Percentiles rank a stretch among this genome's conserved stretches.
Conservation (phyloP, 805 yeast species). For the Saccharomyces jurei region DNA sequence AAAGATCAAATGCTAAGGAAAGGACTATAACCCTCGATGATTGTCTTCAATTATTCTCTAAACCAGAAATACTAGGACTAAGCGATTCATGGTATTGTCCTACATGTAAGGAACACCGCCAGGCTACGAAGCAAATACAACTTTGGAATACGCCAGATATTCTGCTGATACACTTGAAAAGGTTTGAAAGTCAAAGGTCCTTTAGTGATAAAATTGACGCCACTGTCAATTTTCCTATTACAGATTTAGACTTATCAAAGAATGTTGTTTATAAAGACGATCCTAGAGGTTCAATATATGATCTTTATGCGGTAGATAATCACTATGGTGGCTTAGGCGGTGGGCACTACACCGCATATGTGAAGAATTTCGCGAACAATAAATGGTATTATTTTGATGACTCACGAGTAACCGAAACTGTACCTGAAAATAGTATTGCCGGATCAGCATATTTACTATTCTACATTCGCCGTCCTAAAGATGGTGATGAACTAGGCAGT, state of each 20-base stretch:
- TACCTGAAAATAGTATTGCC: slow-evolving; percentile 53
- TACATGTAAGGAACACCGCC: slow-evolving; percentile 75
- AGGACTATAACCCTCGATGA: slow-evolving; percentile 54
- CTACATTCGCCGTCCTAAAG: slow-evolving; percentile 48
- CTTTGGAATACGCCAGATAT: slow-evolving; percentile 93
- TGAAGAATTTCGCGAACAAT: slow-evolving; percentile 63
- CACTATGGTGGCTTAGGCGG: slow-evolving; percentile 96
- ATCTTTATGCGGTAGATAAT: slow-evolving; percentile 86
- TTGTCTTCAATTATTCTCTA: slow-evolving; percentile 66
- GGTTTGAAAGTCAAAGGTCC: slow-evolving; percentile 78
- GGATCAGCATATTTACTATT: slow-evolving; percentile 84
- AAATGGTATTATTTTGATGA: slow-evolving; percentile 91
- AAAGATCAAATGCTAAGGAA: slow-evolving; percentile 24
- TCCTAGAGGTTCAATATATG: slow-evolving; percentile 46
- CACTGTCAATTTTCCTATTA: slow-evolving; percentile 79
- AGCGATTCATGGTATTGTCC: slow-evolving; percentile 95
- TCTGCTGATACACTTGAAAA: slow-evolving; percentile 77
- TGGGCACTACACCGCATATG: slow-evolving; percentile 93
- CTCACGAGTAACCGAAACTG: slow-evolving; percentile 55
- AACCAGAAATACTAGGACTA: slow-evolving; percentile 77
- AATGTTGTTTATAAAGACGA: slow-evolving; percentile 37
- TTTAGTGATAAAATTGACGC: slow-evolving; percentile 86
- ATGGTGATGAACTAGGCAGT: slow-evolving; percentile 39
- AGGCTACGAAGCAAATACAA: slow-evolving; percentile 85
- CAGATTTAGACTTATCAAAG: slow-evolving; percentile 64